Conservation (phyloP, 2,329 filamentous ascomycete species). For the Diaporthe australafricana region DNA sequence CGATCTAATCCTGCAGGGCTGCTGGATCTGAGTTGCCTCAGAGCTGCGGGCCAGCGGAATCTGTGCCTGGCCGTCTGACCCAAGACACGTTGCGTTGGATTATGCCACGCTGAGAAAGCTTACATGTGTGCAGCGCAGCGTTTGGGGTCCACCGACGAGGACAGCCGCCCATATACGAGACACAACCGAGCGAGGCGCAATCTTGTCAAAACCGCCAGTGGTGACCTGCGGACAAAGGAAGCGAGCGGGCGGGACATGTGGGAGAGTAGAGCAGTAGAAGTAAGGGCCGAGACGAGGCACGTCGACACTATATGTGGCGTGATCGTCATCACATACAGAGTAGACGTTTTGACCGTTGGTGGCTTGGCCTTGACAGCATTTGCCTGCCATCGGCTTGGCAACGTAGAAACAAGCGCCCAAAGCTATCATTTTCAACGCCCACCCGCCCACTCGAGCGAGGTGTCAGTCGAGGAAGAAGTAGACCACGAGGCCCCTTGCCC, state of each 20-base stretch:
- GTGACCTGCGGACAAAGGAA: not conserved
- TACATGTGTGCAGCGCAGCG: constrained; percentile 19
- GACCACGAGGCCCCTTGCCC: constrained; percentile 19
- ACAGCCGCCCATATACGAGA: constrained; percentile 29
- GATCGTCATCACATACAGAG: constrained; percentile 18
- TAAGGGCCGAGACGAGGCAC: constrained; percentile 4
- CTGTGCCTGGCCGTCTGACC: constrained; percentile 29
- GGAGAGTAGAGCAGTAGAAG: not conserved
- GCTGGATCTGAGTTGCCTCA: constrained; percentile 28
- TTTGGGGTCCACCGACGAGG: constrained; percentile 21
- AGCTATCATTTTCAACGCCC: constrained; percentile 1
- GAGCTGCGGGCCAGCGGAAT: constrained; percentile 29
- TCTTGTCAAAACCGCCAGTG: constrained; percentile 18
- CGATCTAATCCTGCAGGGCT: constrained; percentile 32
- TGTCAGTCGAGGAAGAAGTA: constrained; percentile 23
- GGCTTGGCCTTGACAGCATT: constrained; percentile 28
- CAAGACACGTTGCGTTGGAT: constrained; percentile 6
- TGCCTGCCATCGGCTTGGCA: constrained; percentile 24
- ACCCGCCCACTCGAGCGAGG: constrained; percentile 24
- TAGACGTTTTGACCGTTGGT: constrained; percentile 27
- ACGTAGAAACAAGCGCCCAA: constrained; percentile 10
- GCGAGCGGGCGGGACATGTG: not conserved
- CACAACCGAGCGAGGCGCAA: constrained; percentile 36
- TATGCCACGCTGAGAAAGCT: constrained; percentile 22
- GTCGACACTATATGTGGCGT: constrained; percentile 9